A percentile compares a stretch with the other conserved stretches of the same genome.
These are phyloP conservation scores for Aspergillus luchuensis DNA, from an alignment of 2,329 filamentous ascomycete genomes.

Conservation along the genomic window DNA sequence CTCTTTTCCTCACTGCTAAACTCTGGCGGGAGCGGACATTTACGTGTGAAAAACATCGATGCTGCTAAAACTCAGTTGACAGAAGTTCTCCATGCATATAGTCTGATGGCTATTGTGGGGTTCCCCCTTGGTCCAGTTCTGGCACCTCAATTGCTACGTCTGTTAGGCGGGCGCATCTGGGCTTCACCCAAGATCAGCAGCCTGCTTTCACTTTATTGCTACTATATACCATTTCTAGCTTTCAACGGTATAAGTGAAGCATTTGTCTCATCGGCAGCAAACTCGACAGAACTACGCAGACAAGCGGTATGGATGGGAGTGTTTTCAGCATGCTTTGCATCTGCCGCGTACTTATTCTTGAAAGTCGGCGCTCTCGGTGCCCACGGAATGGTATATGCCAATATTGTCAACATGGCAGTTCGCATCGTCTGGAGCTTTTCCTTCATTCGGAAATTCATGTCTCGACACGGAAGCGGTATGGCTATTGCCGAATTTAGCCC, in stretches of 20 bases:
- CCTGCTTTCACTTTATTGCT: slow-evolving; percentile 79
- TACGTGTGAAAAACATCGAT: slow-evolving; percentile 23
- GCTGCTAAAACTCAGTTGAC: slow-evolving; percentile 36
- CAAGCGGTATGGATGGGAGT: slow-evolving; percentile 83
- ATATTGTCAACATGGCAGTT: slow-evolving; percentile 84
- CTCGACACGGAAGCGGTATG: slow-evolving; percentile 47
- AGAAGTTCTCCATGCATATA: slow-evolving; percentile 69
- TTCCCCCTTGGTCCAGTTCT: slow-evolving; percentile 72
- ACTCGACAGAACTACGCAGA: slow-evolving; percentile 68
- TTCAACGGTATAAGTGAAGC: slow-evolving; percentile 90
- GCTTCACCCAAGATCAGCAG: slow-evolving; percentile 68
- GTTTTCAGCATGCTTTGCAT: slow-evolving; percentile 76
- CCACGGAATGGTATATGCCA: slow-evolving; percentile 79
- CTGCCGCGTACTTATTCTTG: slow-evolving; percentile 74
- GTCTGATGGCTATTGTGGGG: slow-evolving; percentile 69
- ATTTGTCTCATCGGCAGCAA: slow-evolving; percentile 86
- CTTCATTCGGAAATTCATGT: slow-evolving; percentile 72
- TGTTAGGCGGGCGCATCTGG: slow-evolving; percentile 80
- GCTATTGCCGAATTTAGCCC: slow-evolving; percentile 49
- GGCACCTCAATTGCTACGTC: slow-evolving; percentile 69
- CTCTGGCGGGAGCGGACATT: slow-evolving; percentile 31
- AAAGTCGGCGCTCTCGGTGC: slow-evolving; percentile 71
- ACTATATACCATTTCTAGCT: slow-evolving; percentile 89
- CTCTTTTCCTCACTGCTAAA: slow-evolving; percentile 81
- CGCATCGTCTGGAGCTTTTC: slow-evolving; percentile 76